Conservation (phyloP, 495 filamentous ascomycete species). For the Tuber umbilicatum region DNA sequence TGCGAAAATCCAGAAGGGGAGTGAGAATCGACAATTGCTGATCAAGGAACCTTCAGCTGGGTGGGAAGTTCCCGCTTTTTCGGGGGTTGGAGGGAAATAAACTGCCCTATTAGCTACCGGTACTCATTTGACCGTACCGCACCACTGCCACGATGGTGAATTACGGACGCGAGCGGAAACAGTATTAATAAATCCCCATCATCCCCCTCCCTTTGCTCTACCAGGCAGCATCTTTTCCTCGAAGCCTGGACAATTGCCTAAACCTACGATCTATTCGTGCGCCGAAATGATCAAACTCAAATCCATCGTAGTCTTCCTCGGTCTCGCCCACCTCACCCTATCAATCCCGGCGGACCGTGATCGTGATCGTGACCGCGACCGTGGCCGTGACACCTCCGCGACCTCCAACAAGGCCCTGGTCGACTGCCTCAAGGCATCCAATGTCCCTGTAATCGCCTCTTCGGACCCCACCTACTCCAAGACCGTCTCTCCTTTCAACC, state of each 20-base stretch:
- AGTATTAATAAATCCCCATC: background rate
- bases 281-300: background rate
- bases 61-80: background rate
- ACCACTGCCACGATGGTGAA: background rate
- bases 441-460: constrained; percentile 14
- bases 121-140: no score
- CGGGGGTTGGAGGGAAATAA: background rate
- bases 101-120: background rate
- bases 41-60: background rate
- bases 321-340: constrained; percentile 16
- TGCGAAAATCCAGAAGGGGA: background rate
- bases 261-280: background rate
- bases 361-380: constrained; percentile 11
- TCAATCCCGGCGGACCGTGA: constrained; percentile 21
- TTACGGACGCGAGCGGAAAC: background rate
- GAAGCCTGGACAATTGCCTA: background rate
- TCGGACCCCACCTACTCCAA: constrained; percentile 15
- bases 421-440: constrained; percentile 17
- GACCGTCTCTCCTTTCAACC: constrained; percentile 52
- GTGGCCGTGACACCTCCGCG: background rate
- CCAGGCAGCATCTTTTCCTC: background rate
- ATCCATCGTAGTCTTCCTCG: constrained; percentile 17
- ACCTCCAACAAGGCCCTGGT: constrained; percentile 8
- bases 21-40: background rate
- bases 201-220: background rate